Evolutionary conservation across 2,329 filamentous ascomycete genomes (phyloP).

Genomic region (Colletotrichum incanum): DNA sequence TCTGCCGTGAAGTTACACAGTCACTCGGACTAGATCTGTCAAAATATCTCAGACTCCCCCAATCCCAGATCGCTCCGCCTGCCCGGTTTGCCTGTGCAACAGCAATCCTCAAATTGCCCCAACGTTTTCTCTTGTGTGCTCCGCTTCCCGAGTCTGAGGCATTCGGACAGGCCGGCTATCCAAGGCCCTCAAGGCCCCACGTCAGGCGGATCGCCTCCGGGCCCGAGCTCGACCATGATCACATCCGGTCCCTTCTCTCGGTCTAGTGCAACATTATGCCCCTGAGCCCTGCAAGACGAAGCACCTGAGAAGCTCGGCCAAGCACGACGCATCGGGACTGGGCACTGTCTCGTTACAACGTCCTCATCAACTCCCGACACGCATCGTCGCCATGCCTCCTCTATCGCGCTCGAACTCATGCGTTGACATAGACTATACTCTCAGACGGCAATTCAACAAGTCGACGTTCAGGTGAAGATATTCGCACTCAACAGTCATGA

Average conservation of each 20-base stretch:
- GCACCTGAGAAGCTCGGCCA: constrained; percentile 29
- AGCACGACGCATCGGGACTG: constrained; percentile 17
- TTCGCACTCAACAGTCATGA: constrained; percentile 9
- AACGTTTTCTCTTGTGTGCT: constrained; percentile 1
- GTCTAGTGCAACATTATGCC: constrained; percentile 38
- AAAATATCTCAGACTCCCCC: constrained; percentile 6
- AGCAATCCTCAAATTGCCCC: neutral
- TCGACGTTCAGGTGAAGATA: constrained; percentile 76
- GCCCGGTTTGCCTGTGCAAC: constrained; percentile 10
- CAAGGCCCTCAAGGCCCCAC: constrained; percentile 30
- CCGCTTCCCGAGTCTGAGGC: constrained; percentile 26
- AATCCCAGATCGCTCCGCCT: neutral
- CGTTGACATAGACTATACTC: constrained; percentile 81
- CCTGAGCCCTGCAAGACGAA: constrained; percentile 18
- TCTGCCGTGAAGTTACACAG: constrained; percentile 14
- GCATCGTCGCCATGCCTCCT: constrained; percentile 55
- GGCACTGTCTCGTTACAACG: constrained; percentile 21
- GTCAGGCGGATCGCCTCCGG: constrained; percentile 37
- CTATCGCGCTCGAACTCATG: constrained; percentile 64
- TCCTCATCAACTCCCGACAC: constrained; percentile 31
- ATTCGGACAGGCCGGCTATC: constrained; percentile 35
- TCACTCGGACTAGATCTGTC: constrained; percentile 16
- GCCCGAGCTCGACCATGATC: constrained; percentile 35
- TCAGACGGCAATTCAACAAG: constrained; percentile 82
- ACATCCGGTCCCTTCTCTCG: constrained; percentile 29